Conservation (phyloP, 495 filamentous ascomycete species). For the Aspergillus asperescens region DNA sequence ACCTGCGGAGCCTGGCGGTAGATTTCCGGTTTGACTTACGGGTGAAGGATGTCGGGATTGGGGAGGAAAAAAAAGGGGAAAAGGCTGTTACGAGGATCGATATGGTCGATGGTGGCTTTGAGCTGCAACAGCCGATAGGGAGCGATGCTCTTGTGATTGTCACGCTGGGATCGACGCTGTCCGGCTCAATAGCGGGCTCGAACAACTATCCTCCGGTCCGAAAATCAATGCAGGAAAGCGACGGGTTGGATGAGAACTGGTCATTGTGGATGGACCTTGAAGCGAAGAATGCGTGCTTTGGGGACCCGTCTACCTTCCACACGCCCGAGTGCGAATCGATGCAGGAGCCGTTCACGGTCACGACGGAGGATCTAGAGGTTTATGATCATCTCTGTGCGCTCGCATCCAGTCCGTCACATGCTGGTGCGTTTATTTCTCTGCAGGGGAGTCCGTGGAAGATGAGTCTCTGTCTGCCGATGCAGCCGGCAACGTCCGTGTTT, state of each 20-base stretch:
- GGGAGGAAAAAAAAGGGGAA: background rate
- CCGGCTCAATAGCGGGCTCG: background rate
- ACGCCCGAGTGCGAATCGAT: background rate
- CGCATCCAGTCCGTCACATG: background rate
- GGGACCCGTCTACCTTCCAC: constrained; percentile 2
- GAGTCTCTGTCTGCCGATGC: constrained; percentile 27
- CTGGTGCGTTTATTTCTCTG: constrained; percentile 9
- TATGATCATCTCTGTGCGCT: background rate
- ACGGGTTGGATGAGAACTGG: constrained; percentile 6
- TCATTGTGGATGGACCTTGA: background rate
- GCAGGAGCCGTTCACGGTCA: background rate
- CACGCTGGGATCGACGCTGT: background rate
- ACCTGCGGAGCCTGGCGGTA: background rate
- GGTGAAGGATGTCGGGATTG: background rate
- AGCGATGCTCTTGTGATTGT: background rate
- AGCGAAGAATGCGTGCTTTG: background rate
- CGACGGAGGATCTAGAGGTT: background rate
- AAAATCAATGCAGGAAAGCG: background rate
- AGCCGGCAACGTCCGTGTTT: constrained; percentile 25
- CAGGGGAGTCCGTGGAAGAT: constrained; percentile 33
- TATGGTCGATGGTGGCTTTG: background rate
- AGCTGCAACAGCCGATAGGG: background rate
- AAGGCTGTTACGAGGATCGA: background rate
- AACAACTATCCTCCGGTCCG: background rate
- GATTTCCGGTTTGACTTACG: background rate